These are phyloP conservation scores for Thyridium curvatum DNA, from an alignment of 2,329 filamentous ascomycete species.

Conservation along the genomic window DNA sequence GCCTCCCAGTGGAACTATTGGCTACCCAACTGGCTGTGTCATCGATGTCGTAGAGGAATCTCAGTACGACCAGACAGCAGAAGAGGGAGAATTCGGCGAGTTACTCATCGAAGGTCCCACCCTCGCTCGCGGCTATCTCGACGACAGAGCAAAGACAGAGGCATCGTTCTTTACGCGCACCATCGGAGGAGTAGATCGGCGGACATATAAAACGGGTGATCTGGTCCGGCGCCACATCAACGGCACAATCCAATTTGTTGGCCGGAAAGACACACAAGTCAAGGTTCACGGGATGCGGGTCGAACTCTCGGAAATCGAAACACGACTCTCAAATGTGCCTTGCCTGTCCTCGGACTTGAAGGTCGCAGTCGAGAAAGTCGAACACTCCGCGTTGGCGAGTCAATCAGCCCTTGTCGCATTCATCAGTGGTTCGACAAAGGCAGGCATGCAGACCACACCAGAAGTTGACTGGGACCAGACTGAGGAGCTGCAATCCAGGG, in stretches of 20 bases:
- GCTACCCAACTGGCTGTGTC: conserved; percentile 6
- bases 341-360: conserved; percentile 51
- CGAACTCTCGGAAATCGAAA: conserved; percentile 33
- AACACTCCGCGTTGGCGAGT: conserved; percentile 18
- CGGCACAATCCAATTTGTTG: conserved; percentile 30
- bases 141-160: conserved; percentile 33
- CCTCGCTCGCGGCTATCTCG: conserved; percentile 42
- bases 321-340: conserved; percentile 29
- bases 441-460: too few species aligned
- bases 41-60: too few species aligned
- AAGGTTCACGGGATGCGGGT: conserved; percentile 10
- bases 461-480: conserved; percentile 14
- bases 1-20: conserved; percentile 15
- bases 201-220: conserved; percentile 38
- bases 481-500: conserved; percentile 9
- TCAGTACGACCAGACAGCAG: too few species aligned
- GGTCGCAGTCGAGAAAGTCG: conserved; percentile 40
- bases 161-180: conserved; percentile 34
- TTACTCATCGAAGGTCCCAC: conserved; percentile 35
- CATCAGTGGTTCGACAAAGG: too few species aligned
- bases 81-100: too few species aligned
- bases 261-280: conserved; percentile 24
- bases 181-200: conserved; percentile 5
- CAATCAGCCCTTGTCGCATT: too few species aligned
- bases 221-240: conserved; percentile 27